phyloP scores from a whole-genome alignment of 2,329 filamentous ascomycete genomes.

The Hypoxylon sp. region DNA sequence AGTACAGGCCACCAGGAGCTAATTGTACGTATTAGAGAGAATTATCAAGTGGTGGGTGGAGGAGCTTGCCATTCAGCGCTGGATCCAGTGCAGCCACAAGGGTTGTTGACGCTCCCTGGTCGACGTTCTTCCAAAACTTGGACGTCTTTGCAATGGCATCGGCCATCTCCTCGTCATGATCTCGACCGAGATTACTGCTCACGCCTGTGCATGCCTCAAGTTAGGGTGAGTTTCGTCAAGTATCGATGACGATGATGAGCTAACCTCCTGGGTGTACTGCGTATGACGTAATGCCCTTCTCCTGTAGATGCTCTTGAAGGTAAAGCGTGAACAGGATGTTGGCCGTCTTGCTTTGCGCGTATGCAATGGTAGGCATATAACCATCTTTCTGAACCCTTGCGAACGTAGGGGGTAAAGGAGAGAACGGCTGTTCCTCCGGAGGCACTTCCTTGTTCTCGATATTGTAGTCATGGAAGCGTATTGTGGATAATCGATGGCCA shows the following conservation, averaged over 20 bases:
- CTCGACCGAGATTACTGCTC: slow-evolving; percentile 55
- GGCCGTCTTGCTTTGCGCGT: slow-evolving; percentile 67
- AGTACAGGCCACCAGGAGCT: slow-evolving; percentile 56
- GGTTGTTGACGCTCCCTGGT: slow-evolving; percentile 55
- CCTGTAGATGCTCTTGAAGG: slow-evolving; percentile 56
- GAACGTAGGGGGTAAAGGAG: slow-evolving; percentile 52
- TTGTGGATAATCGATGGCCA: slow-evolving; percentile 58
- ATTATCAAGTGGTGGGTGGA: not conserved
- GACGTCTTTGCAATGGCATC: slow-evolving; percentile 50
- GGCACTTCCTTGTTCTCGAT: slow-evolving; percentile 60
- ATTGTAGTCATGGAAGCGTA: slow-evolving; percentile 63
- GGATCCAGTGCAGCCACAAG: slow-evolving; percentile 57
- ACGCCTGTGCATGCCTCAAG: slow-evolving; percentile 49
- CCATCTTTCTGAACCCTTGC: slow-evolving; percentile 54
- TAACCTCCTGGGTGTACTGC: slow-evolving; percentile 61
- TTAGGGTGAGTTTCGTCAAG: slow-evolving; percentile 5
- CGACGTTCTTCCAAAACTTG: slow-evolving; percentile 54
- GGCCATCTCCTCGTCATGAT: slow-evolving; percentile 55
- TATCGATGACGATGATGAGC: slow-evolving; percentile 5
- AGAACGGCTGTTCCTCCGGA: slow-evolving; percentile 52
- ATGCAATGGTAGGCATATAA: slow-evolving; percentile 60
- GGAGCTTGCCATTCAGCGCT: slow-evolving; percentile 49
- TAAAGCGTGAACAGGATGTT: slow-evolving; percentile 63
- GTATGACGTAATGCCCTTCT: slow-evolving; percentile 56
- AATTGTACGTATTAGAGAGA: slow-evolving; percentile 6